These are phyloP conservation scores for Ormosia emarginata DNA, from an alignment of 306 rosid species.

Conservation along the genomic window DNA sequence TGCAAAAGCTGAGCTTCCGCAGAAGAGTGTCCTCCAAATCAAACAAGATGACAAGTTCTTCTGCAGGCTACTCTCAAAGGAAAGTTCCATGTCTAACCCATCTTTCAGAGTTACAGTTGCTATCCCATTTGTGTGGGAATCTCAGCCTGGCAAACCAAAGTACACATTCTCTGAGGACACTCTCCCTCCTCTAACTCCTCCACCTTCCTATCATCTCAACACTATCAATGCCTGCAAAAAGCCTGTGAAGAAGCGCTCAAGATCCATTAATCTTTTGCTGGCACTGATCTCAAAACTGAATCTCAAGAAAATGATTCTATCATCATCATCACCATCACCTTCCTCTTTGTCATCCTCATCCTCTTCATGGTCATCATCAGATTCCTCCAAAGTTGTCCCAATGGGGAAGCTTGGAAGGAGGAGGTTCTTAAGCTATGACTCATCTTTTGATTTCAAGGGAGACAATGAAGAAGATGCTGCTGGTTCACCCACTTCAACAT, in stretches of 20 bases:
- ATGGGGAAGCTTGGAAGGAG: not conserved
- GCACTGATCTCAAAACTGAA: conserved; percentile 36
- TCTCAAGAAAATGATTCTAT: conserved; percentile 26
- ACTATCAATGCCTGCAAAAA: not conserved
- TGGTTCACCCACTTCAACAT: conserved; percentile 47
- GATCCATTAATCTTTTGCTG: conserved; percentile 31
- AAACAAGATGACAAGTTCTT: conserved; percentile 63
- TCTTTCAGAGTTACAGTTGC: conserved; percentile 64
- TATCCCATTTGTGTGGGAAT: conserved; percentile 82
- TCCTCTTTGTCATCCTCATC: not conserved
- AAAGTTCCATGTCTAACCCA: conserved; percentile 56
- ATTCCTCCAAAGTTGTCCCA: conserved; percentile 27
- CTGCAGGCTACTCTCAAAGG: conserved; percentile 62
- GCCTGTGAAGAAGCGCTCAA: conserved; percentile 39
- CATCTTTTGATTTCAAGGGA: conserved; percentile 43
- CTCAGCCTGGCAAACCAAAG: conserved; percentile 84
- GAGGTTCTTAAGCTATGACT: conserved; percentile 36
- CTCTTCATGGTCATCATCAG: conserved; percentile 11
- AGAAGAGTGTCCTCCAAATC: conserved; percentile 47
- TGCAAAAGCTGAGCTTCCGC: conserved; percentile 37
- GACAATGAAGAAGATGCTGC: conserved; percentile 23
- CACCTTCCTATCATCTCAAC: conserved; percentile 60
- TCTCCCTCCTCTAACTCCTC: conserved; percentile 82
- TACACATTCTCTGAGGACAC: conserved; percentile 37
- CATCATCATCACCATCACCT: not conserved